Conservation (phyloP, 202 grass and related monocot genomes). For the Setaria italica region DNA sequence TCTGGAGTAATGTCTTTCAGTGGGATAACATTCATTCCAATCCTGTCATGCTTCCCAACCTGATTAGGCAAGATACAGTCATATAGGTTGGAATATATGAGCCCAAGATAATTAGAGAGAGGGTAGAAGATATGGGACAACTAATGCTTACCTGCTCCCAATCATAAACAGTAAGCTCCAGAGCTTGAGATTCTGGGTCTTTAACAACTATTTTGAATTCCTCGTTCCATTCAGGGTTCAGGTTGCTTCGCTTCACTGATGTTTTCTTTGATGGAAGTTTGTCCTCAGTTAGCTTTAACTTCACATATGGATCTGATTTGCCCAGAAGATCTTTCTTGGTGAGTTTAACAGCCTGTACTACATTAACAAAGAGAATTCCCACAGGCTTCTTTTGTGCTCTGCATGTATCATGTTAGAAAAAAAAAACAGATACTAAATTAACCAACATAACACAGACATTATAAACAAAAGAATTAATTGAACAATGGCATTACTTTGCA, state of each 20-base stretch:
- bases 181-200: slow-evolving; percentile 69
- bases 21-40: slow-evolving; percentile 70
- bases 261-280: slow-evolving; percentile 74
- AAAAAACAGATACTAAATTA: slow-evolving; percentile 1
- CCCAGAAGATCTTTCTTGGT: slow-evolving; percentile 76
- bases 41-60: slow-evolving; percentile 82
- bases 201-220: slow-evolving; percentile 73
- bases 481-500: slow-evolving; percentile 58
- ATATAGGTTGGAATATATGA: neutral
- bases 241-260: slow-evolving; percentile 60
- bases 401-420: slow-evolving; percentile 28
- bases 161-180: slow-evolving; percentile 75
- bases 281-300: slow-evolving; percentile 71
- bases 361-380: slow-evolving; percentile 67
- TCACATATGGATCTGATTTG: slow-evolving; percentile 78
- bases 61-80: slow-evolving; percentile 28
- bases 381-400: slow-evolving; percentile 72
- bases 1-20: slow-evolving; percentile 66
- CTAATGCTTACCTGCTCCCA: slow-evolving; percentile 76
- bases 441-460: slow-evolving; percentile 23
- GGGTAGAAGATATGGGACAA: slow-evolving; percentile 21
- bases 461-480: neutral
- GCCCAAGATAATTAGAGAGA: slow-evolving; percentile 10
- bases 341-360: slow-evolving; percentile 63
- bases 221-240: slow-evolving; percentile 82